Evolutionary conservation across 768 basidiomycete species (phyloP), one percentile per base, ranked within the genome.

Genomic region (Mycena pura): DNA sequence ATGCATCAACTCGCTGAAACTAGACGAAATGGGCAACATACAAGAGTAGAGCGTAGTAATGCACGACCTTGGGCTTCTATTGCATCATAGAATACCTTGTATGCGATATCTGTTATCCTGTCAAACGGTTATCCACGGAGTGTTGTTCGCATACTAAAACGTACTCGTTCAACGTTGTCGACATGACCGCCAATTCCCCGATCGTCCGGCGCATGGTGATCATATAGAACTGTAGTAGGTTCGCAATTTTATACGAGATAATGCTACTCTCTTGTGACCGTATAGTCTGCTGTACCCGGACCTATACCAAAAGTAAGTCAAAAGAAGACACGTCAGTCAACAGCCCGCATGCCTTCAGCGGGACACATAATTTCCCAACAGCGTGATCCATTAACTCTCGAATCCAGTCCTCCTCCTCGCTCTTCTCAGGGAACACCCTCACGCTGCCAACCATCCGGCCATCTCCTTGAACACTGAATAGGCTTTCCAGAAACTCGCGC

Each of bases 261-360:
- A 99, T 94, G 60, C 91, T 89, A 66, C 93, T 95, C 74, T 98
- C 96, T 71, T 99, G 96, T 0, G 91, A 92, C 40, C 91, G 86
- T 29, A 97, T 86, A 3, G 95, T 97, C 72, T 99, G 95, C 69
- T 92, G 87, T n/a, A 98, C 90, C 25, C 96, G 87, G 31, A 91
- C 79, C 92, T 96, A 65, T 5, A 15, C 28, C 19, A 21, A 56
- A 41, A 63, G 25, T 41, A 40, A 64, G 21, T 47, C 27, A 48
- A 34, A 47, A 34, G 8, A 22, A 28, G 5, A 32, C 1, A 49
- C 8, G 25, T 57, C 24, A 7, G 2, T 13, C 40, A 44, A 64
- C 46, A 9, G 31, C 21, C 0, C 17, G 54, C 73, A 29, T 64
- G 94, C 95, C 84, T 90, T 93, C 61, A 98, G 79, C n/a, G 96